Base-by-base conservation (phyloP, 306 rosid species). In the Rubus idaeus region DNA sequence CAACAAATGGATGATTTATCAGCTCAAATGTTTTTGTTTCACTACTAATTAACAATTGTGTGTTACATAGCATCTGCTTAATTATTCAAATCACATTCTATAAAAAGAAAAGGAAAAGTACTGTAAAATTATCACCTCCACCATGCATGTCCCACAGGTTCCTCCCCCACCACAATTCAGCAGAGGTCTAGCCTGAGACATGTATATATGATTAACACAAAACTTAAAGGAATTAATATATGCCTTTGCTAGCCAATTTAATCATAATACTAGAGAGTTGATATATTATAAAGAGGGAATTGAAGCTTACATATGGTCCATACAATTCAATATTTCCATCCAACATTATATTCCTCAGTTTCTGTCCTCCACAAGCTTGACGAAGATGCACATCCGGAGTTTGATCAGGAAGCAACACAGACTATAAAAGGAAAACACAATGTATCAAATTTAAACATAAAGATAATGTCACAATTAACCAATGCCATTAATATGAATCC, bases 321-420 rank as follows among this genome's bases (percentile, higher is more conserved):
- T 91, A 92, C 79, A 92, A 85, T 0, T 96, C 98, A 69, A 96
- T 74, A 69, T 89, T 88, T 26, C 93, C 73, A 67, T 95, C 92
- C 81, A 96, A 10, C 99, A 92, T 96, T 71, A 91, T 83, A 44
- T 77, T 42, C 82, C 97, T 90, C 46, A 95, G 97, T 71, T 84
- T 92, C 87, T 90, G 93, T 0, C 99, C 99, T 6, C 99, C 97
- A 78, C 83, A 51, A 26, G 93, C 88, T 75, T 79, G 61, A 50
- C 97, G 93, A 73, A 78, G 86, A 62, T 92, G 97, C 16, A 92
- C 82, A 77, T 95, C 97, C 21, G 96, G 94, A n/a, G 91, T 92
- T 76, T 93, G 92, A 87, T 95, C 97, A 42, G 97, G 99, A 12
- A 92, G 93, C 81, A 95, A 79, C 42, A 90, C 97, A 58, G 99